phyloP scores from a whole-genome alignment of 257 asterid species.

The Solanum virginianum region DNA sequence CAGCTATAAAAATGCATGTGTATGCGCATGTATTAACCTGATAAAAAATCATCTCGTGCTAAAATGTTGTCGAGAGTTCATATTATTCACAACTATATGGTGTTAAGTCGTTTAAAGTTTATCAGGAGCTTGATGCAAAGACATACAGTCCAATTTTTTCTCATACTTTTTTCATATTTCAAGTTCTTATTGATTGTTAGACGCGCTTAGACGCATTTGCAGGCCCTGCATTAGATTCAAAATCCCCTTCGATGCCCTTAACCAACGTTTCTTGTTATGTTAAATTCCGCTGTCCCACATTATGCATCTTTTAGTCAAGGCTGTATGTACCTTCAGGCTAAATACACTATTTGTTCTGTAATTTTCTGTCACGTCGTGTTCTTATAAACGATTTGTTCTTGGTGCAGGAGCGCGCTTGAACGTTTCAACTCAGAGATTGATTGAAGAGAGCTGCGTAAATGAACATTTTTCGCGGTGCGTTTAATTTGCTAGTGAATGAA shows the following conservation, averaged over 20 bases:
- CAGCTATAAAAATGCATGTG: neutral
- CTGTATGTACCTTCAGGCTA: neutral
- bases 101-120: neutral
- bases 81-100: neutral
- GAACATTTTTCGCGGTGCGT: neutral
- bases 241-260: neutral
- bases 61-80: neutral
- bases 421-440: neutral
- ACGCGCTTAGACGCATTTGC: neutral
- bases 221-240: neutral
- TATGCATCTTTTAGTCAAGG: neutral
- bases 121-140: neutral
- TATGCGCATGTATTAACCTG: neutral
- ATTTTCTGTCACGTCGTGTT: neutral
- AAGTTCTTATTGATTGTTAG: neutral
- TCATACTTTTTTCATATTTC: neutral
- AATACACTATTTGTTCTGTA: neutral
- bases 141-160: neutral
- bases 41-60: neutral
- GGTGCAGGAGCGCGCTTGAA: neutral
- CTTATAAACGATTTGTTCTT: neutral
- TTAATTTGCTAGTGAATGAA: neutral
- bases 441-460: neutral
- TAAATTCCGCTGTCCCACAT: neutral
- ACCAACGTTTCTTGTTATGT: neutral